Evolutionary conservation across 768 basidiomycete species (phyloP).

Genomic region (Collybiopsis luxurians): DNA sequence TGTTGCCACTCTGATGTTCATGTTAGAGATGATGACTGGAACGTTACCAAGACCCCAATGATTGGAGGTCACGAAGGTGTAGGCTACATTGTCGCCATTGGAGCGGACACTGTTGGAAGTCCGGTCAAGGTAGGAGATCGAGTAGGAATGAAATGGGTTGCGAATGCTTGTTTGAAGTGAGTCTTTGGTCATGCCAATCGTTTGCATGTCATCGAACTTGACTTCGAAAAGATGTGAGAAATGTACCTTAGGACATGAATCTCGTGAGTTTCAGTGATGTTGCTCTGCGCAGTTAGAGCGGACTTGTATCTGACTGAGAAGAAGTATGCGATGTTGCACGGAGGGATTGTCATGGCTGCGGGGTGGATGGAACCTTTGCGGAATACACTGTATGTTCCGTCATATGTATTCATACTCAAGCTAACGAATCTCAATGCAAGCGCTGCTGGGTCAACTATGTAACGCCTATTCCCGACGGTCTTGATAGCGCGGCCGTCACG

Average conservation of each 20-base stretch:
- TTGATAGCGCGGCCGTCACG: conserved; percentile 62
- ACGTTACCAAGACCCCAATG: conserved; percentile 50
- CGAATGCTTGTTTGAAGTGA: conserved; percentile 35
- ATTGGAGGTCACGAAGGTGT: conserved; percentile 83
- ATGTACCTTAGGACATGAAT: conserved; percentile 66
- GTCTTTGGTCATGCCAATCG: neutral
- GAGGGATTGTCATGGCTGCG: conserved; percentile 54
- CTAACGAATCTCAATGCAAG: conserved; percentile 22
- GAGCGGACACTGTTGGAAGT: conserved; percentile 44
- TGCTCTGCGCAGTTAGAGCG: no score
- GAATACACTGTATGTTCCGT: conserved; percentile 50
- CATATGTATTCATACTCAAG: neutral
- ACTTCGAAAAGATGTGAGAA: conserved; percentile 52
- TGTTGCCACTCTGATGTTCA: conserved; percentile 78
- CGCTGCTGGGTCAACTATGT: conserved; percentile 65
- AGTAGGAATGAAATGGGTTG: conserved; percentile 78
- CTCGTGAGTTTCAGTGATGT: conserved; percentile 19
- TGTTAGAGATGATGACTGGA: conserved; percentile 67
- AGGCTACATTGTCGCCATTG: conserved; percentile 76
- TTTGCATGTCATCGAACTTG: neutral
- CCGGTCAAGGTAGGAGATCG: conserved; percentile 68
- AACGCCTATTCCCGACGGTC: conserved; percentile 69
- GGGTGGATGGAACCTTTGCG: conserved; percentile 67
- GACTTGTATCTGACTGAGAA: no score
- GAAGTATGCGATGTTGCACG: conserved; percentile 46